A percentile compares a stretch with the other conserved stretches of the same genome.
Evolutionary conservation across 169 alveolate genomes (phyloP).

Genomic region (Cryptosporidium muris): DNA sequence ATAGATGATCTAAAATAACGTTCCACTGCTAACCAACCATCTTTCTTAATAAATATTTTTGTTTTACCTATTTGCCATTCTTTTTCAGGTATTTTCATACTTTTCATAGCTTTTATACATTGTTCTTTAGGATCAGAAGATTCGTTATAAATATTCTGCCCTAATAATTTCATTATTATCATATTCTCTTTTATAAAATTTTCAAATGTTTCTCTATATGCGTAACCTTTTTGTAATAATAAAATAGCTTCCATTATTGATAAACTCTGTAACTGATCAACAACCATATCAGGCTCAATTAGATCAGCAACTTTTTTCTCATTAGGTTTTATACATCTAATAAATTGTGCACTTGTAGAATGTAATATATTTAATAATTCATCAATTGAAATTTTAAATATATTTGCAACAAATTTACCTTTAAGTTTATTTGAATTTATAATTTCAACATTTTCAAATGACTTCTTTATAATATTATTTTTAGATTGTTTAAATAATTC

Average conservation of each 20-base stretch:
- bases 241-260: slow-evolving; percentile 67
- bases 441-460: slow-evolving; percentile 73
- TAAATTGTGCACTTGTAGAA: slow-evolving; percentile 74
- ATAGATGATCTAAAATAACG: slow-evolving; percentile 72
- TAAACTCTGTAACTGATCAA: slow-evolving; percentile 59
- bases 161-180: slow-evolving; percentile 73
- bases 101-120: slow-evolving; percentile 72
- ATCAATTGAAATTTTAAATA: slow-evolving; percentile 74
- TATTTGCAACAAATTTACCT: slow-evolving; percentile 76
- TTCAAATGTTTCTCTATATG: slow-evolving; percentile 73
- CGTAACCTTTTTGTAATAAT: slow-evolving; percentile 60
- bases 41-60: slow-evolving; percentile 73
- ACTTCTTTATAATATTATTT: slow-evolving; percentile 50
- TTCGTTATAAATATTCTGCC: slow-evolving; percentile 68
- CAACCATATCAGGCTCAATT: slow-evolving; percentile 68
- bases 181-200: slow-evolving; percentile 72
- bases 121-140: slow-evolving; percentile 50
- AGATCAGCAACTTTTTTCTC: slow-evolving; percentile 55
- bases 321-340: slow-evolving; percentile 71
- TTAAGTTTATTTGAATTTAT: slow-evolving; percentile 73
- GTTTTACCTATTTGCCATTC: slow-evolving; percentile 75
- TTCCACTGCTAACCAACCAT: slow-evolving; percentile 76
- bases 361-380: slow-evolving; percentile 69
- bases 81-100: slow-evolving; percentile 72
- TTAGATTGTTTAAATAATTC: slow-evolving; percentile 67